Base-by-base conservation (phyloP, 1,284 basidiomycete species). In the Boletus holoroseus region DNA sequence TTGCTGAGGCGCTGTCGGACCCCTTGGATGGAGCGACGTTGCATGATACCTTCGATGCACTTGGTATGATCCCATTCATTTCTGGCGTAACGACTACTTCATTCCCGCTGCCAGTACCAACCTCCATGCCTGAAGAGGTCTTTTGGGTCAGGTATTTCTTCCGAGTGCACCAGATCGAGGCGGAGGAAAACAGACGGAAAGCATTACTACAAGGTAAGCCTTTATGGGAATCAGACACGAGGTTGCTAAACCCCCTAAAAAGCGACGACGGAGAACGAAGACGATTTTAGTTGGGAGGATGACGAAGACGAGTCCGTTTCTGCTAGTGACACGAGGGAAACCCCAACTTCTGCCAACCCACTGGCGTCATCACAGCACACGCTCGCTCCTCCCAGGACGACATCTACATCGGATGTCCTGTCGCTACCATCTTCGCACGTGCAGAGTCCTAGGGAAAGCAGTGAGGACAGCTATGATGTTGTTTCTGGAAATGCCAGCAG, bases 91-190 rank as follows among this genome's bases (percentile, higher is more conserved):
- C 22, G 9, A 48, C 40, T 41, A 40, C 20, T 34, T 55, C 46
- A 46, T 49, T 50, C 20, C 18, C 31, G 4, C 36, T 15, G 20
- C 7, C 58, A 94, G 92, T 93, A 1, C 90, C 91, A 3, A 76
- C 79, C 18, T 73, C 75, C 49, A 71, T 95, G 59, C 74, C 78
- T 2, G 76, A 81, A 47, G 79, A 85, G 40, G 76, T 76, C 35
- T 97, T 96, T 71, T 96, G 94, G 94, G 79, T 81, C 44, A 77
- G 93, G 13, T 96, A 93, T 70, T 92, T 94, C 71, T 97, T 94
- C 81, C 82, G 93, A 32, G 82, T 85, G 31, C 75, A 88, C 65
- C 90, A 93, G 68, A 94, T 96, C 54, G 83, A 88, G 55, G 71
- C 75, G 26, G 91, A 94, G 58, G 91, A 93, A 64, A 81, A 81